Conservation (phyloP, 345 rosid genomes). For the Eucalyptus sideroxylon region DNA sequence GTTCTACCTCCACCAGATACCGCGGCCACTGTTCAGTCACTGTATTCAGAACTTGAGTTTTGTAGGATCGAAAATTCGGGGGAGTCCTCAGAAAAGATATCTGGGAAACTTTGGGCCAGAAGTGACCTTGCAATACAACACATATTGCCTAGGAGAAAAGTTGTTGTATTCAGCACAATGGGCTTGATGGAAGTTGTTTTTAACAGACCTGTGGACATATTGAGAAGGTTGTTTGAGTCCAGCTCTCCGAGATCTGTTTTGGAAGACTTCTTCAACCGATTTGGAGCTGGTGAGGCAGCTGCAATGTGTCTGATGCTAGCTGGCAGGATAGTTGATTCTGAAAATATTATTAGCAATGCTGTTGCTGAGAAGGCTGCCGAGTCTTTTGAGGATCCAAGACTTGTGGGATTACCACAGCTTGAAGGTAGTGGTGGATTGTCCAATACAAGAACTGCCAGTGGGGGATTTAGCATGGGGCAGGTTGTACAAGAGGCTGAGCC, state of each 20-base stretch:
- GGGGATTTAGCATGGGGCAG: constrained; percentile 99
- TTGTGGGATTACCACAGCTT: constrained; percentile 95
- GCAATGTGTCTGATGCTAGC: constrained; percentile 97
- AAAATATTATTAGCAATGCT: constrained; percentile 55
- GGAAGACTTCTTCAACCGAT: constrained; percentile 91
- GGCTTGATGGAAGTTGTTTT: constrained; percentile 96
- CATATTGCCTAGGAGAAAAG: constrained; percentile 81
- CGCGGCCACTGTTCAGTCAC: constrained; percentile 66
- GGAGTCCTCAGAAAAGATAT: constrained; percentile 73
- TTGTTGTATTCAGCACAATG: constrained; percentile 87
- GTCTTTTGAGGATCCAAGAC: constrained; percentile 90
- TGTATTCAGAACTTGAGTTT: constrained; percentile 81
- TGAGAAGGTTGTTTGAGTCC: constrained; percentile 82
- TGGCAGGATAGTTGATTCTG: constrained; percentile 75
- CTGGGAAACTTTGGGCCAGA: constrained; percentile 91
- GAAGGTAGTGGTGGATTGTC: constrained; percentile 73
- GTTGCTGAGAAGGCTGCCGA: constrained; percentile 94
- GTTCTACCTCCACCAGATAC: constrained; percentile 73
- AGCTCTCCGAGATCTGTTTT: constrained; percentile 70
- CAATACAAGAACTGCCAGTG: constrained; percentile 70
- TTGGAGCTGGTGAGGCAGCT: constrained; percentile 98
- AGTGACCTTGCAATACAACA: constrained; percentile 90
- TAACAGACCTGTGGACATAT: constrained; percentile 90
- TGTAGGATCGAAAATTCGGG: constrained; percentile 54
- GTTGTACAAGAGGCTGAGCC: constrained; percentile 98